Conservation (phyloP, 2,329 filamentous ascomycete genomes). For the Blastomyces gilchristii region DNA sequence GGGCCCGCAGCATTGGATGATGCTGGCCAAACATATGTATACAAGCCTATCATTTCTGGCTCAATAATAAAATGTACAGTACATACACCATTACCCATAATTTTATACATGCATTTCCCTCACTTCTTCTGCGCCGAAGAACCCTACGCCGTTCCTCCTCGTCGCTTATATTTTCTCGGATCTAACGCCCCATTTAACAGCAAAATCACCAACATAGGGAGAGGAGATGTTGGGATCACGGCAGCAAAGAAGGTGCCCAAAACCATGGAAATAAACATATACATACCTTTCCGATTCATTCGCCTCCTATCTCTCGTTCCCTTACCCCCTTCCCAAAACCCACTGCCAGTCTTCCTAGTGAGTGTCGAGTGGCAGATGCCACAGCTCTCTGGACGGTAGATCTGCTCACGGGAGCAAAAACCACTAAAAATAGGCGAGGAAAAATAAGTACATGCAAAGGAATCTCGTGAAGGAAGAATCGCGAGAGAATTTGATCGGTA, state of each 20-base stretch:
- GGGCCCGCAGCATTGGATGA: neutral
- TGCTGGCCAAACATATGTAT: neutral
- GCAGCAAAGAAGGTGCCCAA: no score
- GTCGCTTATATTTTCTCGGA: constrained; percentile 59
- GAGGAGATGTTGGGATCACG: no score
- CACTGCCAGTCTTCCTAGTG: constrained; percentile 54
- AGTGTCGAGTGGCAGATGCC: constrained; percentile 60
- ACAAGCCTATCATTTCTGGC: neutral
- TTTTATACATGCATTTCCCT: neutral
- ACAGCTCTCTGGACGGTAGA: constrained; percentile 66
- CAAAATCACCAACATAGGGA: neutral
- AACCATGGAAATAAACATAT: neutral
- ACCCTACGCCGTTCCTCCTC: constrained; percentile 35
- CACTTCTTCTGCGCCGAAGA: constrained; percentile 9
- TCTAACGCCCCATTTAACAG: constrained; percentile 34
- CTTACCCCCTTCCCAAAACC: constrained; percentile 83
- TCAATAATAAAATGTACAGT: neutral
- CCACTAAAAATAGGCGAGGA: constrained; percentile 35
- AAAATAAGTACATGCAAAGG: neutral
- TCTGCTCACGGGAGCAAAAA: constrained; percentile 70
- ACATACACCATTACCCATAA: neutral
- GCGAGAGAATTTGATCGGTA: neutral
- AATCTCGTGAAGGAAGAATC: neutral
- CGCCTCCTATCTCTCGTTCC: constrained; percentile 60
- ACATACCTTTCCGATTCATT: constrained; percentile 59